phyloP scores from a whole-genome alignment of 495 filamentous ascomycete genomes.

The Lophiotrema nucula region DNA sequence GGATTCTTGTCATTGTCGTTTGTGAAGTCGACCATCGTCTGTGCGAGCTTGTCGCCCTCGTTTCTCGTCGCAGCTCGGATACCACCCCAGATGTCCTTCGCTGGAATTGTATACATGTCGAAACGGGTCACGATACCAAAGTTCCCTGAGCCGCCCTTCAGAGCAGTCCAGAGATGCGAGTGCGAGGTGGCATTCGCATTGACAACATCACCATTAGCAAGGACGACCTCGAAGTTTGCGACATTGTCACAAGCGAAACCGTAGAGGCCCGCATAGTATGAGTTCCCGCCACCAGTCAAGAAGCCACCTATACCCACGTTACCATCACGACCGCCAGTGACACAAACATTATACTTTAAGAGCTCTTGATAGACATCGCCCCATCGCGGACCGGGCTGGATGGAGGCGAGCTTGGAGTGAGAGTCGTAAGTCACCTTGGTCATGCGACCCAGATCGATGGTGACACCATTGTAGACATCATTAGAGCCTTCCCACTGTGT shows the following conservation, averaged over 20 bases:
- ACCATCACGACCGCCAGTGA: slow-evolving; percentile 30
- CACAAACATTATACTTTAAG: not conserved
- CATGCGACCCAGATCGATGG: slow-evolving; percentile 52
- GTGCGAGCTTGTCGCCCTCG: slow-evolving; percentile 6
- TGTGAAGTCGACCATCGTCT: slow-evolving; percentile 16
- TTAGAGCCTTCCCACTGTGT: slow-evolving; percentile 43
- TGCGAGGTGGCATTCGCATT: slow-evolving; percentile 36
- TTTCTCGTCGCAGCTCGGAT: slow-evolving; percentile 2
- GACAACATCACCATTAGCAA: slow-evolving; percentile 55
- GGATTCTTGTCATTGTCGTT: slow-evolving; percentile 11
- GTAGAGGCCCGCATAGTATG: slow-evolving; percentile 37
- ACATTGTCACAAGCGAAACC: slow-evolving; percentile 53
- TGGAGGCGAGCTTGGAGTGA: slow-evolving; percentile 39
- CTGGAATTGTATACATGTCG: slow-evolving; percentile 23
- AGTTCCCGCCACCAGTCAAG: slow-evolving; percentile 9
- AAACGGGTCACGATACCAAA: slow-evolving; percentile 21
- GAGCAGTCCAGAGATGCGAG: slow-evolving; percentile 5
- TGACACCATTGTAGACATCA: slow-evolving; percentile 47
- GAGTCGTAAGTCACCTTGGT: slow-evolving; percentile 45
- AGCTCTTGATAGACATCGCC: slow-evolving; percentile 18
- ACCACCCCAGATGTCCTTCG: slow-evolving; percentile 36
- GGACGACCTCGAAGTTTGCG: slow-evolving; percentile 52
- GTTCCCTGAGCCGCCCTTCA: slow-evolving; percentile 19
- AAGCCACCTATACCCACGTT: slow-evolving; percentile 50
- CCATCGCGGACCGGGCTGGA: slow-evolving; percentile 45